A percentile compares a stretch with the other conserved stretches of the same genome.
These are phyloP conservation scores for Trichoderma arundinaceum DNA, from an alignment of 2,329 filamentous ascomycete species.

Conservation along the genomic window DNA sequence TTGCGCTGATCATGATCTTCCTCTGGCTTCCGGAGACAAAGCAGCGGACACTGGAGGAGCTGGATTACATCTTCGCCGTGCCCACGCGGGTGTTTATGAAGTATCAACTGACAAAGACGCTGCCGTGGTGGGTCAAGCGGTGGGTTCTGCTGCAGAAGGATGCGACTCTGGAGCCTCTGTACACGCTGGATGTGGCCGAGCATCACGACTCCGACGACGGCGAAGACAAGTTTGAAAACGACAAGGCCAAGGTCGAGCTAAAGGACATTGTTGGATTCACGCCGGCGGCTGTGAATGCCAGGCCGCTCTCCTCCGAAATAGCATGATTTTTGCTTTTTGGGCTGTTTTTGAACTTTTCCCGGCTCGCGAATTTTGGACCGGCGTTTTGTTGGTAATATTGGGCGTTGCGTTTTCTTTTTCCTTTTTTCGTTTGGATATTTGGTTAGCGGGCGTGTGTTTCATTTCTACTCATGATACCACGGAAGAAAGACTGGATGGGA, in stretches of 20 bases:
- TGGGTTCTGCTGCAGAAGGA: conserved; percentile 59
- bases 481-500: conserved; percentile 17
- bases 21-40: conserved; percentile 65
- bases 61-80: conserved; percentile 67
- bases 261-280: conserved; percentile 46
- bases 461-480: conserved; percentile 32
- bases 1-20: conserved; percentile 62
- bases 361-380: neutral
- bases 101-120: conserved; percentile 61
- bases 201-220: conserved; percentile 42
- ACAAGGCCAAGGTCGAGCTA: conserved; percentile 48
- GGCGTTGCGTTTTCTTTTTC: conserved; percentile 8
- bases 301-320: neutral
- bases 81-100: conserved; percentile 61
- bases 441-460: conserved; percentile 27
- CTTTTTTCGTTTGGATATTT: neutral
- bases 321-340: neutral
- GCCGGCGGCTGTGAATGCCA: conserved; percentile 34
- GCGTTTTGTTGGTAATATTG: conserved; percentile 5
- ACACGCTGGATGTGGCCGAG: conserved; percentile 48
- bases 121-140: conserved; percentile 66
- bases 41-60: conserved; percentile 57
- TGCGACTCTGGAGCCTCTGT: conserved; percentile 50
- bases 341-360: neutral
- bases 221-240: conserved; percentile 45